Conservation (phyloP, 768 basidiomycete genomes). For the Lactarius hengduanensis region DNA sequence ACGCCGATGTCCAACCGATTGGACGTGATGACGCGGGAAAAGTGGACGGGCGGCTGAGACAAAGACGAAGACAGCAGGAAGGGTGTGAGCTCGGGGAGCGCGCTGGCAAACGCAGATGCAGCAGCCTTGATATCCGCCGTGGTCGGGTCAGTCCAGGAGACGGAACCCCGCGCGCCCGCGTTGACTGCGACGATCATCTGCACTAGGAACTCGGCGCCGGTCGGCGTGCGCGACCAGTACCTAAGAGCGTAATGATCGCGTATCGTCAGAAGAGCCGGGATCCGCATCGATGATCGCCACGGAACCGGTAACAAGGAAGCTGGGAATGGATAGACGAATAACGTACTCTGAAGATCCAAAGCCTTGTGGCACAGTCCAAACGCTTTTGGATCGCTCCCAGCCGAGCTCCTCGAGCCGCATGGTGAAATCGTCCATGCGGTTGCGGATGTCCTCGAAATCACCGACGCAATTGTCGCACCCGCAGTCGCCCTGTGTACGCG, state of each 20-base stretch:
- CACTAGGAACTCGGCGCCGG: constrained; percentile 67
- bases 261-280: background rate
- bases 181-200: constrained; percentile 66
- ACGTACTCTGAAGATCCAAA: constrained; percentile 54
- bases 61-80: constrained; percentile 17
- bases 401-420: constrained; percentile 60
- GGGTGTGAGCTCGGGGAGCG: constrained; percentile 30
- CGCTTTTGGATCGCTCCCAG: constrained; percentile 64
- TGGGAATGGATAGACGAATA: too few relatives aligned
- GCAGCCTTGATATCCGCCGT: constrained; percentile 39
- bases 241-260: constrained; percentile 32
- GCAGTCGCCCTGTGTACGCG: constrained; percentile 65
- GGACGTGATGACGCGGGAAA: constrained; percentile 11
- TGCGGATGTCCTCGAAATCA: constrained; percentile 63
- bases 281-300: background rate
- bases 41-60: constrained; percentile 8
- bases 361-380: constrained; percentile 81
- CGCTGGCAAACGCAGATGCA: constrained; percentile 37
- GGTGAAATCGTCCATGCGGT: constrained; percentile 63
- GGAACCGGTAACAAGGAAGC: background rate
- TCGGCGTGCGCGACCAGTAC: constrained; percentile 64
- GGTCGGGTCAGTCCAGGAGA: constrained; percentile 46
- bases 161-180: constrained; percentile 56
- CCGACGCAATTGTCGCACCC: constrained; percentile 74
- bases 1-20: constrained; percentile 22